phyloP scores from a whole-genome alignment of 1,284 basidiomycete species.

The Pterula multifida region DNA sequence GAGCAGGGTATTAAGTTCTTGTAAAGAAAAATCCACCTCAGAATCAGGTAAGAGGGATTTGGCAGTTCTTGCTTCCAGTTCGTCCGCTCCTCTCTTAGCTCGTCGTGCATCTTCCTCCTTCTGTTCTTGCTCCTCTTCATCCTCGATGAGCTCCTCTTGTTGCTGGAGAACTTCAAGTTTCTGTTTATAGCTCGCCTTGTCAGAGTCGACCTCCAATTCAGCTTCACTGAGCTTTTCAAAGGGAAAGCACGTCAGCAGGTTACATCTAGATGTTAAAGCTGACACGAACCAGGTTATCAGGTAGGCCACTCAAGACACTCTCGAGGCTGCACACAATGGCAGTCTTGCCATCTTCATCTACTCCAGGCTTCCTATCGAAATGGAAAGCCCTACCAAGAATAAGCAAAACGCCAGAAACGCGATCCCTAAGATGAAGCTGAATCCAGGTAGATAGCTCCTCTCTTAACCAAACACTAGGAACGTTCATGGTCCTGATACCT shows the following conservation, averaged over 20 bases:
- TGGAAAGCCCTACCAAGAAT: slow-evolving; percentile 91
- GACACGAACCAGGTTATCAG: slow-evolving; percentile 78
- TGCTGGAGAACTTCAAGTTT: slow-evolving; percentile 96
- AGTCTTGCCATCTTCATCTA: slow-evolving; percentile 67
- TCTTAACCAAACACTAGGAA: slow-evolving; percentile 74
- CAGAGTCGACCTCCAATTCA: slow-evolving; percentile 89
- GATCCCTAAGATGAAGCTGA: slow-evolving; percentile 76
- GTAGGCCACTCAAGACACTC: slow-evolving; percentile 84
- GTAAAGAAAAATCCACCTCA: slow-evolving; percentile 35
- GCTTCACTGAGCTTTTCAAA: slow-evolving; percentile 79
- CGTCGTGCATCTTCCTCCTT: slow-evolving; percentile 90
- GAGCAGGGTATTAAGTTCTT: slow-evolving; percentile 1
- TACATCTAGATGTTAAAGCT: slow-evolving; percentile 2
- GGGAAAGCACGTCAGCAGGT: slow-evolving; percentile 8
- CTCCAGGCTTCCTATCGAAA: slow-evolving; percentile 70
- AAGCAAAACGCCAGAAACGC: slow-evolving; percentile 89
- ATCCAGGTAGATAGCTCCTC: slow-evolving; percentile 95
- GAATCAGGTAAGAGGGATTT: slow-evolving; percentile 70
- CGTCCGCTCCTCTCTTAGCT: slow-evolving; percentile 70
- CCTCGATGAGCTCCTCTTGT: slow-evolving; percentile 98
- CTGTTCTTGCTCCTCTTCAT: slow-evolving; percentile 95
- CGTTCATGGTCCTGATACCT: slow-evolving; percentile 81
- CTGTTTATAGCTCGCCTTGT: slow-evolving; percentile 93
- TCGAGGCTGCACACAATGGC: slow-evolving; percentile 76
- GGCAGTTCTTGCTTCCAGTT: slow-evolving; percentile 62